Percentiles rank a stretch among this genome's conserved stretches.
Conservation (phyloP, 768 basidiomycete genomes). For the Podaxis mareebaensis region DNA sequence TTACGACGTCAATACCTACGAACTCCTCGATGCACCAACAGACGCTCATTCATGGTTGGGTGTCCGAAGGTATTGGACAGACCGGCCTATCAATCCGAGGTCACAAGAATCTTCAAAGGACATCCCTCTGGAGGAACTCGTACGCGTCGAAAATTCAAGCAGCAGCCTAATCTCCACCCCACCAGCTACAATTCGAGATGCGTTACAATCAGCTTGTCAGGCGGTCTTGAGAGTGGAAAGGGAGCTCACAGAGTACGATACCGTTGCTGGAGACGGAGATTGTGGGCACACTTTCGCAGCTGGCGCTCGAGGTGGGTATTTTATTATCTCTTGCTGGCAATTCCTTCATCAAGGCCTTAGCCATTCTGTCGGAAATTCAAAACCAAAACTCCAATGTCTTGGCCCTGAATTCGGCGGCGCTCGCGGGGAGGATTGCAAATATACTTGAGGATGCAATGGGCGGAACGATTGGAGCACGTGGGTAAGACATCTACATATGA, state of each 20-base stretch:
- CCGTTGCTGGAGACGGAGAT: conserved; percentile 63
- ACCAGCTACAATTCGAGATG: conserved; percentile 12
- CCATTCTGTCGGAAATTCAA: neutral
- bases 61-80: conserved; percentile 30
- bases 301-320: conserved; percentile 38
- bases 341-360: neutral
- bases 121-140: neutral
- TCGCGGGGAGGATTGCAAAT: conserved; percentile 36
- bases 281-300: conserved; percentile 59
- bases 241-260: conserved; percentile 60
- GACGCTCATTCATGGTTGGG: conserved; percentile 45
- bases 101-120: neutral
- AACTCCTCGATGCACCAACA: conserved; percentile 43
- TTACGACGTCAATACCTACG: conserved; percentile 24
- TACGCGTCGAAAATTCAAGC: too few relatives aligned
- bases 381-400: neutral
- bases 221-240: conserved; percentile 45
- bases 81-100: neutral
- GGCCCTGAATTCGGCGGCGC: conserved; percentile 16
- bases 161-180: neutral
- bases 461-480: conserved; percentile 54
- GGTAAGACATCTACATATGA: conserved; percentile 22
- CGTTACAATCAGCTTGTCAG: conserved; percentile 39
- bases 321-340: neutral
- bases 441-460: conserved; percentile 55